Evolutionary conservation across 192 early-diverging fungal species (phyloP), one percentile per base, ranked within the genome.

Genomic region (Dimargaris verticillata): DNA sequence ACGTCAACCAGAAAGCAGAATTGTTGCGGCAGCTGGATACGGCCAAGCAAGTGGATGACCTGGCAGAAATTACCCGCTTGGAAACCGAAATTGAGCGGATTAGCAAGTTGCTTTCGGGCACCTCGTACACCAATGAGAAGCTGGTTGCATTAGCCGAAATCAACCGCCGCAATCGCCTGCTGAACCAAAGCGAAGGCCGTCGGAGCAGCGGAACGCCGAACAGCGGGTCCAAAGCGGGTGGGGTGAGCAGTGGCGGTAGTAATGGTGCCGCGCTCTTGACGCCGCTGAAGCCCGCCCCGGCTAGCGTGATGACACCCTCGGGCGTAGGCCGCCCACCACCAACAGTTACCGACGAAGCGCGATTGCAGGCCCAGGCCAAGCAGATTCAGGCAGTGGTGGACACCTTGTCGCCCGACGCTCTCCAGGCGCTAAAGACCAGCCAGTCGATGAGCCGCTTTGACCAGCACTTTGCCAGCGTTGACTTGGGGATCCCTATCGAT

Each of bases 91-190:
- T 80, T 10, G 64, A 48, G 3, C 65, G 63, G 45, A 60, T 72
- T 22, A 67, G 62, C 25, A 74, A 72, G 38, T 20, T 64, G 28
- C 62, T 70, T 17, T 43, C 64, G 10, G 66, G 67, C 44, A 22
- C 61, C 45, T 49, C 64, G 25, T 57, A 66, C 22, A 47, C 58
- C 26, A 65, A 72, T 10, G 63, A 68, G 33, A 71, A 72, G 24
- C 63, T 76, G n/a, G 64, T 74, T 62, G 66, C 70, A 17, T 79
- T 78, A 74, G 77, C 73, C 3, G 72, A 73, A 22, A 44, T 83
- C 26, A 83, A 83, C 33, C 70, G 74, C 26, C 71, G 73, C 63
- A 83, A 83, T 62, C 67, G 78, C 45, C 69, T 53, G 24, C 62
- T 72, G 44, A 75, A 83, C 65, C 63, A 72, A 25, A 63, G 65